Evolutionary conservation across 2,329 filamentous ascomycete species (phyloP), one percentile per base, ranked within the genome.

Genomic region (Magnaporthales sp.): DNA sequence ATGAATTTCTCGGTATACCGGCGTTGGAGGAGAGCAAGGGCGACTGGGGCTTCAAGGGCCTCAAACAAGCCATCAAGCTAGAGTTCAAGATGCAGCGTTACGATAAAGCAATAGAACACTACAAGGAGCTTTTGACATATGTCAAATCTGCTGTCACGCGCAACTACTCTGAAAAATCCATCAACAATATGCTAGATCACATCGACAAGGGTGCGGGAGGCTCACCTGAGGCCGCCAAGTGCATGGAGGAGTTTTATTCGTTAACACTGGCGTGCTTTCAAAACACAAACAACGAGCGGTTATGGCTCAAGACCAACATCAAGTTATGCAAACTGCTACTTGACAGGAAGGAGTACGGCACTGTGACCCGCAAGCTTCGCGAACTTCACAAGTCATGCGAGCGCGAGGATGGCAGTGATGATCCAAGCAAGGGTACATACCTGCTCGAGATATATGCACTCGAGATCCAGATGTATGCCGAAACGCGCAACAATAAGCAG

Each of bases 101-200:
- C 74, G 87, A 92, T 65, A 86, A 93, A 92, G 94, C 94, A 8
- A 88, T 93, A 63, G 88, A 94, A 75, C 93, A 99, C 78, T 99
- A 96, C 79, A 89, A 87, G 70, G 93, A 98, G 79, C 91, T 99
- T 31, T 87, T 99, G 70, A 98, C 93, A 62, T 99, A 98, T 74
- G 93, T 98, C 80, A 97, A 95, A 78, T 96, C 92, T 3, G 94
- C 94, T 8, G 94, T 99, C 62, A 98, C 95, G 56, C 89, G 95
- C 69, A 99, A 98, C 79, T 98, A 98, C 79, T 97, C 95, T 1
- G 95, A 99, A 78, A 98, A 98, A 77, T 98, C 94, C 13, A 97
- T 99, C 81, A 98, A 98, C 80, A 98, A 97, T 77, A 97, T 99
- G 89, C 88, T 99, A 62, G 95, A 98, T 80, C 96, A 91, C 76